Percentiles rank a stretch among this genome's conserved stretches.
phyloP scores from a whole-genome alignment of 1,139 yeast species.

The Suhomyces guaymorum region DNA sequence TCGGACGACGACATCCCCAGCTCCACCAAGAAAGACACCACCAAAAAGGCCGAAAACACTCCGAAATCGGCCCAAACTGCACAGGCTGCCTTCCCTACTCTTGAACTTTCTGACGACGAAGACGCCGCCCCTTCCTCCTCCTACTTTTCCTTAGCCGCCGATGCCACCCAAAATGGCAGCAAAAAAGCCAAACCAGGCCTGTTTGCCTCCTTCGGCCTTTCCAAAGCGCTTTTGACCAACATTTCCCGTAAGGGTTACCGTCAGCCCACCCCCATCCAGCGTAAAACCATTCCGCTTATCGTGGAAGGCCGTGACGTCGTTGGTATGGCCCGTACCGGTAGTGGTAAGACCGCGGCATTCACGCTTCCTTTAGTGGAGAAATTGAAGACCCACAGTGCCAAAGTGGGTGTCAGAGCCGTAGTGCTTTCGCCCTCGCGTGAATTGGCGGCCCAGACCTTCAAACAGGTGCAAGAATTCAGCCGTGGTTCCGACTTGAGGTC shows the following conservation, averaged over 20 bases:
- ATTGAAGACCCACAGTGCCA: conserved; percentile 78
- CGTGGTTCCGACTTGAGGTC: conserved; percentile 82
- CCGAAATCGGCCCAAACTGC: conserved; percentile 13
- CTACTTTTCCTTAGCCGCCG: no score
- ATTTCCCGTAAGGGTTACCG: conserved; percentile 84
- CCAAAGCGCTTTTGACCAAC: conserved; percentile 67
- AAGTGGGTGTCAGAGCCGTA: conserved; percentile 86
- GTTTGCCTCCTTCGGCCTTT: conserved; percentile 87
- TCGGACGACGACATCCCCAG: no score
- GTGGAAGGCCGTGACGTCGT: conserved; percentile 91
- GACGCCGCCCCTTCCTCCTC: no score
- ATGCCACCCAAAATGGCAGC: no score
- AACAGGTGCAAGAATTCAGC: conserved; percentile 85
- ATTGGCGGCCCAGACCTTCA: conserved; percentile 87
- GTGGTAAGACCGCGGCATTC: conserved; percentile 98
- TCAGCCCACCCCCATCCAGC: conserved; percentile 96
- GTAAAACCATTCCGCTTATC: conserved; percentile 89
- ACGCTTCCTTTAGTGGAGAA: conserved; percentile 89
- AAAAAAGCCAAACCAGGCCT: conserved; percentile 78
- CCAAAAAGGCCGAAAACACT: conserved; percentile 20
- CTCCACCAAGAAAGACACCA: no score
- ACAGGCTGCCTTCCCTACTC: conserved; percentile 51
- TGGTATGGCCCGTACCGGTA: conserved; percentile 99
- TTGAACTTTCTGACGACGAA: conserved; percentile 70
- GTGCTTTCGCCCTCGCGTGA: conserved; percentile 93